Evolutionary conservation across 768 basidiomycete genomes (phyloP), one percentile per base, ranked within the genome.

Genomic region (Termitomyces sp.): DNA sequence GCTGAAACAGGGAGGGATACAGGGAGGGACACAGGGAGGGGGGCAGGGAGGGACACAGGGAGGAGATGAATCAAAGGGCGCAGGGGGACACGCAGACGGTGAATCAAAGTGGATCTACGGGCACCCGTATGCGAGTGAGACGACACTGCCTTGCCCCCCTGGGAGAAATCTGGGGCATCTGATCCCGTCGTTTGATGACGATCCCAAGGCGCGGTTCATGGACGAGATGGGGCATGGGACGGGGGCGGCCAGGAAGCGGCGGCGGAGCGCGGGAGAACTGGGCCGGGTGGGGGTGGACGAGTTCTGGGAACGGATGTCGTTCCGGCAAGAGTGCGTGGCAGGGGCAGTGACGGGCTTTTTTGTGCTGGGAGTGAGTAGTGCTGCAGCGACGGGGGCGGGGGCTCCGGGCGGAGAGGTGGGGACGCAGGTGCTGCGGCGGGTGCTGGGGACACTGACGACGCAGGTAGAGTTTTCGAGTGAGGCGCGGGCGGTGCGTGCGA

Each of bases 281-380:
- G 73, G 67, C 15, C 80, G 74, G 59, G 86, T 91, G 49, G 71
- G 74, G 0, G 64, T 81, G 40, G 87, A 87, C 41, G 95, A 97
- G 66, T 99, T 95, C 70, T 99, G 96, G 95, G 94, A 97, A 71
- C 82, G 94, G 15, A 94, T 99, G 89, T 92, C 87, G 41, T 96
- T 91, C 70, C 81, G 97, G 28, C 96, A 98, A 67, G 97, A 99
- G 71, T 98, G 96, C 66, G 80, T 89, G 45, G 81, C 86, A 37
- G 94, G 95, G 2, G 89, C 91, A 1, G 82, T 96, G 15, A 98
- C 94, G 3, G 96, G 91, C 0, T 99, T 99, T 74, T 98, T 98
- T 67, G 81, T 83, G n/a, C 63, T 89, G 61, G 76, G 81, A 31
- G 72, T 78, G 61, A 75, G 12, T 77, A 48, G 61, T 67, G 30